These are phyloP conservation scores for Geranium incanum DNA, from an alignment of 441 rosid genomes.

Conservation along the genomic window DNA sequence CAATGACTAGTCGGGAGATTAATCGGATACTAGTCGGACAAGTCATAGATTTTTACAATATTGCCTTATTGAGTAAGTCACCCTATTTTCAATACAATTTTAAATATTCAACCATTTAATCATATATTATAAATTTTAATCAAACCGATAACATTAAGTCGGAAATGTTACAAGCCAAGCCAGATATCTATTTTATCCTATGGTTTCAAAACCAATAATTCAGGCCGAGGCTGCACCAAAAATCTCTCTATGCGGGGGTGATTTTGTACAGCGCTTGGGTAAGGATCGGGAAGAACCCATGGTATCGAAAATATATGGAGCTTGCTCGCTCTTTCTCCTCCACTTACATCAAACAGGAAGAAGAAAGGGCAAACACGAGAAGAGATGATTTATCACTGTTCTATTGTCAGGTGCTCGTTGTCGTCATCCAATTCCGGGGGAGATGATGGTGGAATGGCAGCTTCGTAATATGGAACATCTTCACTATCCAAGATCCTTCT, in stretches of 20 bases:
- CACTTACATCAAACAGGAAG: not conserved
- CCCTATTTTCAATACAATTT: no score
- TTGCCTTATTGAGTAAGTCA: no score
- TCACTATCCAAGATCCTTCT: slow-evolving; percentile 42
- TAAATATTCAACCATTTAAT: no score
- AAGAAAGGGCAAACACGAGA: not conserved
- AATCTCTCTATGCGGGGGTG: not conserved
- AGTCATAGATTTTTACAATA: no score
- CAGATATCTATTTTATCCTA: not conserved
- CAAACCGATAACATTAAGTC: not conserved
- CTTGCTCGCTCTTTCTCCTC: no score
- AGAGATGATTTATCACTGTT: slow-evolving; percentile 18
- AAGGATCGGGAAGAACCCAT: slow-evolving; percentile 43
- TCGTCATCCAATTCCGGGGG: slow-evolving; percentile 42
- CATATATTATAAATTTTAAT: no score
- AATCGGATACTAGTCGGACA: no score
- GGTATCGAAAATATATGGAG: not conserved
- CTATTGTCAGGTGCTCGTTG: slow-evolving; percentile 13
- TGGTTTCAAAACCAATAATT: not conserved
- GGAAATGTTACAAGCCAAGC: no score
- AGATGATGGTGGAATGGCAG: slow-evolving; percentile 46
- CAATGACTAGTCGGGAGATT: no score
- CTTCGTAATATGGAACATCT: slow-evolving; percentile 20
- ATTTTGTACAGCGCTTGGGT: slow-evolving; percentile 30
- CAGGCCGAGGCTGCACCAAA: not conserved